These are phyloP conservation scores for Ensete glaucum DNA, from an alignment of 176 grass and related monocot genomes.

Conservation along the genomic window DNA sequence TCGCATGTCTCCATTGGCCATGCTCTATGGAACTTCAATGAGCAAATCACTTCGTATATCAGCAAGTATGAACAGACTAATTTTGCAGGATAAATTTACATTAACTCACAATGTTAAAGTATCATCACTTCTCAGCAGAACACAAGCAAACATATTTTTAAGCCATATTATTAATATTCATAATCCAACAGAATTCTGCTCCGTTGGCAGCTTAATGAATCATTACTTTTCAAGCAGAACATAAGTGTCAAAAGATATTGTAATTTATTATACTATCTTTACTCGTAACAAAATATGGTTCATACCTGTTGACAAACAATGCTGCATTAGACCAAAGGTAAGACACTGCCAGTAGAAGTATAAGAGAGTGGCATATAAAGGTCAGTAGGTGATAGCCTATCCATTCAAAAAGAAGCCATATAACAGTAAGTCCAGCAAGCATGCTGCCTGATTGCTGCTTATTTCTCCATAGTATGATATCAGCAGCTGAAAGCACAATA, in stretches of 20 bases:
- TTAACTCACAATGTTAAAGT: not conserved
- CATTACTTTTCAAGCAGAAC: too few species aligned
- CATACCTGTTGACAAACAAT: constrained; percentile 55
- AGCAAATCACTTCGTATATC: too few species aligned
- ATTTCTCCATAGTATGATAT: constrained; percentile 84
- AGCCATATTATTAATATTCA: not conserved
- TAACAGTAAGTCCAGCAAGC: constrained; percentile 57
- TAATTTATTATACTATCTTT: not conserved
- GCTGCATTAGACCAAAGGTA: constrained; percentile 64
- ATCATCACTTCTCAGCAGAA: not conserved
- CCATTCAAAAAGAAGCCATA: constrained; percentile 84
- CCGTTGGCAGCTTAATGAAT: too few species aligned
- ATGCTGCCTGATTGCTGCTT: constrained; percentile 66
- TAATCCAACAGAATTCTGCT: not conserved
- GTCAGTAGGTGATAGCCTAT: constrained; percentile 82
- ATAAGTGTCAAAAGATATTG: too few species aligned
- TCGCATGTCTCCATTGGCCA: too few species aligned
- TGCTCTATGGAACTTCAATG: too few species aligned
- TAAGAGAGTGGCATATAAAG: constrained; percentile 69
- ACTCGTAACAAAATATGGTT: not conserved
- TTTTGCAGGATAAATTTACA: not conserved
- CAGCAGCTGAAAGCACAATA: constrained; percentile 47
- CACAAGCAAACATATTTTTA: not conserved
- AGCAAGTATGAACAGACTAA: not conserved
- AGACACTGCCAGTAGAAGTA: constrained; percentile 42